These are phyloP conservation scores for Glomus cerebriforme DNA, from an alignment of 192 early-diverging fungal genomes.

Conservation along the genomic window DNA sequence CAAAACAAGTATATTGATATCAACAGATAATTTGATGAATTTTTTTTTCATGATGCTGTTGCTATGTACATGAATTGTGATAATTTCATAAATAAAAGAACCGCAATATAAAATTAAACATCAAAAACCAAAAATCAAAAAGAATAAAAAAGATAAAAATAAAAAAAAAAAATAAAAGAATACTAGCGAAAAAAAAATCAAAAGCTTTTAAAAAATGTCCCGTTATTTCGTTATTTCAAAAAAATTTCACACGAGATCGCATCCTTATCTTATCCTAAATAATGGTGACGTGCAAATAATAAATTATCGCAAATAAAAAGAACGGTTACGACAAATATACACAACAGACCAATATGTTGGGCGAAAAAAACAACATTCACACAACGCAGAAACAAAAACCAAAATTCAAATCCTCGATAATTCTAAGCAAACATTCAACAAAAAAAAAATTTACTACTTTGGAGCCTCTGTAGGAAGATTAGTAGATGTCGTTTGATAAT, in stretches of 20 bases:
- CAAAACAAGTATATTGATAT: no score
- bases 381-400: no score
- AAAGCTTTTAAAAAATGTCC: background rate
- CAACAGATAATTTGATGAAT: background rate
- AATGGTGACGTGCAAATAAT: no score
- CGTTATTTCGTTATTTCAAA: background rate
- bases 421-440: background rate
- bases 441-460: background rate
- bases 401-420: no score
- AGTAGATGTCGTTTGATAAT: slow-evolving; percentile 3
- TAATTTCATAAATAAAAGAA: background rate
- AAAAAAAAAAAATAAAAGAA: background rate
- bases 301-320: background rate
- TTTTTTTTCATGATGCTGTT: background rate
- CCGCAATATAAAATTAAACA: background rate
- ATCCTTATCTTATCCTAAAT: no score
- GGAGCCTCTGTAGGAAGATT: slow-evolving; percentile 2
- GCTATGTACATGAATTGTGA: background rate
- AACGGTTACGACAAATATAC: background rate
- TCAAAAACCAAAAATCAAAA: background rate
- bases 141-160: background rate
- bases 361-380: no score
- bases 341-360: no score
- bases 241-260: background rate
- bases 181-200: background rate